These are phyloP conservation scores for Aspergillus phoenicis DNA, from an alignment of 2,329 filamentous ascomycete genomes.

Conservation along the genomic window DNA sequence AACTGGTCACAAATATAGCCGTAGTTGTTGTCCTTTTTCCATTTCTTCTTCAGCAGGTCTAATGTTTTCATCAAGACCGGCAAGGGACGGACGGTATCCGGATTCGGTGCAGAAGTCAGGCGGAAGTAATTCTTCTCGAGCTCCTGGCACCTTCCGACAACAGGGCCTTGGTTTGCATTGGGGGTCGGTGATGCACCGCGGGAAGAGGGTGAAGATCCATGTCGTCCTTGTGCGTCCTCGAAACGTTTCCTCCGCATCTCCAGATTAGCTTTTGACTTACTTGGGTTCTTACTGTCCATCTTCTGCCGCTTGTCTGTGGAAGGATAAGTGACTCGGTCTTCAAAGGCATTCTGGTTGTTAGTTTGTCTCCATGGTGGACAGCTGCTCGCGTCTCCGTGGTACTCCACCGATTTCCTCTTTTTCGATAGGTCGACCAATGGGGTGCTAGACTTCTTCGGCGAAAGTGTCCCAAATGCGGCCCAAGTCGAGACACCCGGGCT, in stretches of 20 bases:
- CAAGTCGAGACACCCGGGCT: conserved; percentile 46
- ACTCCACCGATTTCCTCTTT: conserved; percentile 80
- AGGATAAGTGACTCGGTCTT: conserved; percentile 73
- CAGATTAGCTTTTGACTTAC: conserved; percentile 87
- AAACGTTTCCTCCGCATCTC: conserved; percentile 91
- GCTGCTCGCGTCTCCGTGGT: conserved; percentile 55
- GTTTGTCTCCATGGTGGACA: conserved; percentile 75
- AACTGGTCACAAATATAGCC: conserved; percentile 98
- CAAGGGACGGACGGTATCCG: conserved; percentile 85
- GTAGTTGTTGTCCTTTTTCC: conserved; percentile 92
- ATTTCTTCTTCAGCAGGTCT: conserved; percentile 89
- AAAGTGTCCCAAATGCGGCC: conserved; percentile 28
- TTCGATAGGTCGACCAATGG: conserved; percentile 51
- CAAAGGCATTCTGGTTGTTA: conserved; percentile 64
- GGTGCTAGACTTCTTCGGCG: conserved; percentile 25
- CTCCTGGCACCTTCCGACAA: conserved; percentile 79
- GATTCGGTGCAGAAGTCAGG: conserved; percentile 84
- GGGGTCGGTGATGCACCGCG: conserved; percentile 53
- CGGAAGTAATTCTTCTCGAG: conserved; percentile 95
- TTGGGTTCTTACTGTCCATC: conserved; percentile 60
- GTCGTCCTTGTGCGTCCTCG: conserved; percentile 56
- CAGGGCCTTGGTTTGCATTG: conserved; percentile 61
- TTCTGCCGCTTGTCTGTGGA: conserved; percentile 55
- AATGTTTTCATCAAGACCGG: conserved; percentile 78
- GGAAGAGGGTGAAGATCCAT: conserved; percentile 43